Evolutionary conservation across 2,329 filamentous ascomycete genomes (phyloP).

Genomic region (Berkeleyomyces basicola): DNA sequence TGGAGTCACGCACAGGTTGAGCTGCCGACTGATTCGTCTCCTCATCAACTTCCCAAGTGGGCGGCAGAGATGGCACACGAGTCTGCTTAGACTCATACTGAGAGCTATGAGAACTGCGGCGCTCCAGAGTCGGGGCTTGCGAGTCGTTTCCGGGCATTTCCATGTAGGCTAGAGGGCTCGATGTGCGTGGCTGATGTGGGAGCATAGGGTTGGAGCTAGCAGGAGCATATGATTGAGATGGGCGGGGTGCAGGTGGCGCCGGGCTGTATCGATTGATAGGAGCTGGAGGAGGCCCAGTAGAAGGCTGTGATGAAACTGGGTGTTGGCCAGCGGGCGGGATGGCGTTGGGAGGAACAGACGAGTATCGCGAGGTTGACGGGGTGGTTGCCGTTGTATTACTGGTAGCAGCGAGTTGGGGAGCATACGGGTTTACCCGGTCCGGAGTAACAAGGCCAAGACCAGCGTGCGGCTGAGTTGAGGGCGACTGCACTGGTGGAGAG

Average conservation of each 20-base stretch:
- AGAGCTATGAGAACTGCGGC: constrained; percentile 24
- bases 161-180: constrained; percentile 48
- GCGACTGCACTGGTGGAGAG: not conserved
- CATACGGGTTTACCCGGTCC: constrained; percentile 36
- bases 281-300: constrained; percentile 17
- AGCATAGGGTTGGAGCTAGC: constrained; percentile 30
- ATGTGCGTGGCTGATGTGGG: constrained; percentile 45
- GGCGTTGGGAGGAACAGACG: constrained; percentile 35
- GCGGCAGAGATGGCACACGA: constrained; percentile 40
- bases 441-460: constrained; percentile 32
- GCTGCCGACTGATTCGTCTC: constrained; percentile 16
- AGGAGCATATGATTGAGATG: constrained; percentile 27
- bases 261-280: constrained; percentile 35
- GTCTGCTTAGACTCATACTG: constrained; percentile 39
- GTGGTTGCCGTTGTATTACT: constrained; percentile 20
- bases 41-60: constrained; percentile 46
- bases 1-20: constrained; percentile 15
- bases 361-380: constrained; percentile 37
- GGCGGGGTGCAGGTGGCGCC: constrained; percentile 26
- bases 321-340: constrained; percentile 17
- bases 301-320: constrained; percentile 20
- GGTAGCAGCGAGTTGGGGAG: constrained; percentile 14
- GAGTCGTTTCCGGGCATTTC: constrained; percentile 32
- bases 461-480: constrained; percentile 13
- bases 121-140: constrained; percentile 23